Evolutionary conservation across 805 yeast genomes (phyloP).

Genomic region (Candida stauntonica): DNA sequence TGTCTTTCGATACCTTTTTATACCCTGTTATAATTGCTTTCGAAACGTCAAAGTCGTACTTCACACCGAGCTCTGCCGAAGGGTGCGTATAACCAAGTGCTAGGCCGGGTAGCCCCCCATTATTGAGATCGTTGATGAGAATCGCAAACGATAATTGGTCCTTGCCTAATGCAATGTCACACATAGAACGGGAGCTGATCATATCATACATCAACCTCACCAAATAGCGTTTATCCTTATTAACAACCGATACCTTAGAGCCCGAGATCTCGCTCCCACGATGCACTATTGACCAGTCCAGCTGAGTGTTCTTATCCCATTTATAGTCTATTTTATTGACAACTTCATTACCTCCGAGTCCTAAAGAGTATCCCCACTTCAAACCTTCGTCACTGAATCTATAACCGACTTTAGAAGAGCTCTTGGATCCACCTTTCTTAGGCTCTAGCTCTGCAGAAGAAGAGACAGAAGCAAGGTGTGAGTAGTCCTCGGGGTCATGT

Average conservation of each 20-base stretch:
- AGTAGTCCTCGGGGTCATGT: too few species aligned
- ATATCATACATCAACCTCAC: too few species aligned
- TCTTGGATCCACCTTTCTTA: too few species aligned
- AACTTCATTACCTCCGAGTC: too few species aligned
- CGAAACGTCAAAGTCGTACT: neutral
- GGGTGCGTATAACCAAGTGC: conserved; percentile 1
- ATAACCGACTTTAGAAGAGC: too few species aligned
- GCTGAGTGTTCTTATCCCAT: neutral
- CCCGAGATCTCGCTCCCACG: neutral
- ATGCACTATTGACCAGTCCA: conserved; percentile 1
- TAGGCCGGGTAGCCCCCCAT: neutral
- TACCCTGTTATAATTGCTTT: neutral
- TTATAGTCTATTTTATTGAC: conserved; percentile 7
- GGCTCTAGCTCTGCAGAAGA: too few species aligned
- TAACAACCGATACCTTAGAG: neutral
- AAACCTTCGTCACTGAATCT: too few species aligned
- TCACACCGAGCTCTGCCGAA: neutral
- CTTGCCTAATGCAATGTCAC: too few species aligned
- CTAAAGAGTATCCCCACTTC: too few species aligned
- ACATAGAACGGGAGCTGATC: too few species aligned
- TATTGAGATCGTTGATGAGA: neutral
- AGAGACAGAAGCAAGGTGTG: too few species aligned
- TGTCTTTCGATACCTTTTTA: neutral
- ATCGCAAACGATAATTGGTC: neutral
- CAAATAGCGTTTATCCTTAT: neutral